Evolutionary conservation across 495 filamentous ascomycete genomes (phyloP), one percentile per base, ranked within the genome.

Genomic region (Penicillium argentinense): DNA sequence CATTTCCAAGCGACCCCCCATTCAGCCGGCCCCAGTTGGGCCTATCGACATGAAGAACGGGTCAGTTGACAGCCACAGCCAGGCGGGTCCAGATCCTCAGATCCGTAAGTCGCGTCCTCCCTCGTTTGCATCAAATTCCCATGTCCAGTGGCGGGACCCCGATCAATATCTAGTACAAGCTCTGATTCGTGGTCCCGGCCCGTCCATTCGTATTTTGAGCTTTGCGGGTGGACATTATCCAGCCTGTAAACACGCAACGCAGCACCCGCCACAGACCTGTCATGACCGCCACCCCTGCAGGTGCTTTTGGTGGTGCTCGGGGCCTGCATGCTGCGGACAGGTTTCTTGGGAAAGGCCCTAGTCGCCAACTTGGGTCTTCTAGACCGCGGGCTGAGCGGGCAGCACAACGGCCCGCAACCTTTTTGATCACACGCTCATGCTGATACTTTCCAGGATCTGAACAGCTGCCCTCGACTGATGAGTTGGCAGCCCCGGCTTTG

Each of bases 351-450:
- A 13, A 32, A n/a, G n/a, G n/a, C n/a, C n/a, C n/a, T n/a, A n/a
- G n/a, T n/a, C n/a, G n/a, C n/a, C n/a, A n/a, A n/a, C n/a, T n/a
- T n/a, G n/a, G n/a, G n/a, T n/a, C n/a, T n/a, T n/a, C 17, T 18
- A 13, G 19, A 27, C 41, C 30, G 28, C 11, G 37, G 33, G 23
- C 22, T 49, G 24, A 36, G 33, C 33, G 33, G 33, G n/a, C 16
- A 36, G 17, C 17, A 36, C 33, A 30, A 45, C 57, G 59, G 59
- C 47, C 59, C 63, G 62, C 48, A 67, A 56, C 54, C 48, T 59
- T 58, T 64, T 48, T 59, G 66, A 60, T 69, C 63, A 69, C 63
- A 67, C 66, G 66, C 66, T 62, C 55, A 61, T 41, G 12, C 11
- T 19, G 21, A 49, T 53, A 49, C 29, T 54, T 39, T 45, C 48